phyloP scores from a whole-genome alignment of 164 flowering plant genomes.

The Aristolochia fimbriata region DNA sequence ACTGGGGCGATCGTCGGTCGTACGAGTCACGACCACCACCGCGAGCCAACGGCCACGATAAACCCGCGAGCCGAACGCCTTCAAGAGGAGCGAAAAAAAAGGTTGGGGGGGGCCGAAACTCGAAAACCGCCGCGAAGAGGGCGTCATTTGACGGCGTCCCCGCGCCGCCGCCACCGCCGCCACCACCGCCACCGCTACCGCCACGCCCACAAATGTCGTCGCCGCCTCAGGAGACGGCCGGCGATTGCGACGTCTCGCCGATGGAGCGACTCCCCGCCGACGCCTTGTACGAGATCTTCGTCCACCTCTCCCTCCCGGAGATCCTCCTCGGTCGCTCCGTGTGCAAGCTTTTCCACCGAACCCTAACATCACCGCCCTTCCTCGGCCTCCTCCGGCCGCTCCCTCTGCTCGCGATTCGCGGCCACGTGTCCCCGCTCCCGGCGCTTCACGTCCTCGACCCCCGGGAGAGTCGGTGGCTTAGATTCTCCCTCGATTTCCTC shows the following conservation, averaged over 20 bases:
- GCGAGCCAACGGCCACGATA: too few relatives aligned
- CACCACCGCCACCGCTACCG: too few relatives aligned
- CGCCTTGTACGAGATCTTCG: constrained; percentile 69
- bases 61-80: too few relatives aligned
- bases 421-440: constrained; percentile 49
- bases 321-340: constrained; percentile 57
- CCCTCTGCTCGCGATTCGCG: constrained; percentile 30
- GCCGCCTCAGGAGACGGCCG: background rate
- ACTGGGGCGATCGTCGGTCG: too few relatives aligned
- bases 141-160: too few relatives aligned
- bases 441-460: constrained; percentile 58
- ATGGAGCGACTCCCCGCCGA: constrained; percentile 45
- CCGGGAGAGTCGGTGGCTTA: constrained; percentile 33
- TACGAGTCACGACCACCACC: too few relatives aligned
- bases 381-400: constrained; percentile 29
- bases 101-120: too few relatives aligned
- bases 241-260: background rate
- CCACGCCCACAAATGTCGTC: too few relatives aligned
- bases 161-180: too few relatives aligned
- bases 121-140: too few relatives aligned
- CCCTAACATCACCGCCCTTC: constrained; percentile 52
- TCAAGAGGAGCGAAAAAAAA: too few relatives aligned
- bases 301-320: constrained; percentile 57
- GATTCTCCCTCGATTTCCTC: constrained; percentile 54
- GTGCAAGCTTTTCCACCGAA: constrained; percentile 47